phyloP scores from a whole-genome alignment of 768 basidiomycete genomes.

The Psilocybe cyanescens region DNA sequence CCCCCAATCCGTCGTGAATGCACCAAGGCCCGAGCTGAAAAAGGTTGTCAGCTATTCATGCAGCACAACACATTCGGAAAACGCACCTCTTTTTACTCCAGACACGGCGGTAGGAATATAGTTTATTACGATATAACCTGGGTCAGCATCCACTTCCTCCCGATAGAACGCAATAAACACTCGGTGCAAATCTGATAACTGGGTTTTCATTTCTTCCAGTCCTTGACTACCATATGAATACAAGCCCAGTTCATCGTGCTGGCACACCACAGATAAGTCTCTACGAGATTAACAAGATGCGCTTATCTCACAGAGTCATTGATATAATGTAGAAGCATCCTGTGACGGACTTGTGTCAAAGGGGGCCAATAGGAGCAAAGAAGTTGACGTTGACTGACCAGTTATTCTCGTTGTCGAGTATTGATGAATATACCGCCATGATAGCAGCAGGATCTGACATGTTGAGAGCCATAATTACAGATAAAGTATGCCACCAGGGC shows the following conservation, averaged over 20 bases:
- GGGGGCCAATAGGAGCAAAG: not conserved
- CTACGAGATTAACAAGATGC: not conserved
- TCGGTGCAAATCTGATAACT: conserved; percentile 38
- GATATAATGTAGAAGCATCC: conserved; percentile 31
- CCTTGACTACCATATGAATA: conserved; percentile 44
- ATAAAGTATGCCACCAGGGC: conserved; percentile 17
- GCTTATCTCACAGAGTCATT: conserved; percentile 27
- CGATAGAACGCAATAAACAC: conserved; percentile 52
- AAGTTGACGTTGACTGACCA: conserved; percentile 25
- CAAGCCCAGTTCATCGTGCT: conserved; percentile 44
- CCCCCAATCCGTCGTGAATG: conserved; percentile 50
- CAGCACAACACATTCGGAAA: not conserved
- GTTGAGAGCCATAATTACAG: conserved; percentile 29
- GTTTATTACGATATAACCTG: conserved; percentile 47
- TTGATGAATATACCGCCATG: conserved; percentile 33
- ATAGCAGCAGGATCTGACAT: conserved; percentile 30
- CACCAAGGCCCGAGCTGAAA: conserved; percentile 47
- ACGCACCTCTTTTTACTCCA: conserved; percentile 33
- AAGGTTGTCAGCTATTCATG: conserved; percentile 8
- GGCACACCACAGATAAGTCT: conserved; percentile 9
- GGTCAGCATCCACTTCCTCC: conserved; percentile 38
- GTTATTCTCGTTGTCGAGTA: conserved; percentile 28
- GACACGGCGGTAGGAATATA: conserved; percentile 47
- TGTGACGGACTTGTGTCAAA: conserved; percentile 10
- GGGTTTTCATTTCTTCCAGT: conserved; percentile 49